phyloP scores from a whole-genome alignment of 257 asterid species.

The Solanum corneliomulleri region DNA sequence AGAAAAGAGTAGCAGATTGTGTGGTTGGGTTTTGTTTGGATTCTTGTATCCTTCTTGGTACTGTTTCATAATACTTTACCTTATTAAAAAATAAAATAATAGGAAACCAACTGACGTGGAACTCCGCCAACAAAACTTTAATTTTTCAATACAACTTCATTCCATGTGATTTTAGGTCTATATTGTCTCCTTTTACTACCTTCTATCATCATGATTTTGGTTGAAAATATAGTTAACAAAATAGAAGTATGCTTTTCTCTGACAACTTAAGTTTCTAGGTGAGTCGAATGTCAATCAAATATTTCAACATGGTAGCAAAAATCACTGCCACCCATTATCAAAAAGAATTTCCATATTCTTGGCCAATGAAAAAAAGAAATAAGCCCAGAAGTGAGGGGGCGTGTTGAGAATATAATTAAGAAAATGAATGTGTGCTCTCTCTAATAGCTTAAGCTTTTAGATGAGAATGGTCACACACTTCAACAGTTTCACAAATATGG shows the following conservation, averaged over 20 bases:
- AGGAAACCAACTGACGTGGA: neutral
- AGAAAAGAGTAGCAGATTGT: neutral
- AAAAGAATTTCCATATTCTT: neutral
- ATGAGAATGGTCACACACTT: neutral
- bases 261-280: neutral
- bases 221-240: neutral
- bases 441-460: neutral
- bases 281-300: neutral
- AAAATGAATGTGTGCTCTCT: neutral
- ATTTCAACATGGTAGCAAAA: neutral
- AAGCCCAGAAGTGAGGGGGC: neutral
- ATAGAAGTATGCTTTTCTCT: neutral
- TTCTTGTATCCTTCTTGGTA: neutral
- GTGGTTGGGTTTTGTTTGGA: neutral
- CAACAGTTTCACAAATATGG: neutral
- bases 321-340: neutral
- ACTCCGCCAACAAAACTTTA: neutral
- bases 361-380: neutral
- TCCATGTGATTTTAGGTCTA: neutral
- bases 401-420: neutral
- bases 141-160: neutral
- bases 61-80: neutral
- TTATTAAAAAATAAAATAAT: neutral
- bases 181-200: neutral
- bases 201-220: neutral